Percentiles rank a stretch among this genome's conserved stretches.
Conservation (phyloP, 768 basidiomycete genomes). For the Amanita pseudoporphyria region DNA sequence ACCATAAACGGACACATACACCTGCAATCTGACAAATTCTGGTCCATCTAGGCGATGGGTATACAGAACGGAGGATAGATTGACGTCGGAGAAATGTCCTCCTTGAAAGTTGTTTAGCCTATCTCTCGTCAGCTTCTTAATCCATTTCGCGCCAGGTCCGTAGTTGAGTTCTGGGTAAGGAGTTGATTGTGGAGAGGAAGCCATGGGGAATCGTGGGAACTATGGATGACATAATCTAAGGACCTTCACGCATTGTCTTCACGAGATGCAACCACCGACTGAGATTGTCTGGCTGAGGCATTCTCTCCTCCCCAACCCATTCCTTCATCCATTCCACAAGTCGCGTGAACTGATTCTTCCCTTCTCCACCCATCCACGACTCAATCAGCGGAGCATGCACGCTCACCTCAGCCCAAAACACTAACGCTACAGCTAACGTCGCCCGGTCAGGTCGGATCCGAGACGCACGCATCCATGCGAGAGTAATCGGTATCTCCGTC, state of each 20-base stretch:
- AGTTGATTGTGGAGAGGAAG: neutral
- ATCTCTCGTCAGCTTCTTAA: slow-evolving; percentile 59
- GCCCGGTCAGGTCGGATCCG: slow-evolving; percentile 38
- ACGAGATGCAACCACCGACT: slow-evolving; percentile 24
- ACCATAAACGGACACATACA: slow-evolving; percentile 24
- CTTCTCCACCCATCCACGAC: slow-evolving; percentile 24
- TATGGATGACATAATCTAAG: too few relatives aligned
- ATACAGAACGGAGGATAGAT: slow-evolving; percentile 75
- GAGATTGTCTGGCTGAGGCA: slow-evolving; percentile 31
- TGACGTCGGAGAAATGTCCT: slow-evolving; percentile 74
- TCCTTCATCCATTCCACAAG: slow-evolving; percentile 43
- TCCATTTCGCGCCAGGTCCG: slow-evolving; percentile 67
- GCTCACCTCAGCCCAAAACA: slow-evolving; percentile 66
- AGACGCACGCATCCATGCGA: slow-evolving; percentile 69
- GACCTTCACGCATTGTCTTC: slow-evolving; percentile 20
- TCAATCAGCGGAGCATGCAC: slow-evolving; percentile 52
- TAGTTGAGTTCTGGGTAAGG: slow-evolving; percentile 52
- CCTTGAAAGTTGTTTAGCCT: slow-evolving; percentile 57
- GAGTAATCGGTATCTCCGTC: slow-evolving; percentile 51
- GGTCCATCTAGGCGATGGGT: slow-evolving; percentile 58
- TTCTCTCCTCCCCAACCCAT: slow-evolving; percentile 43
- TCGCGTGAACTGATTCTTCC: slow-evolving; percentile 31
- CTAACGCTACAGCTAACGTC: slow-evolving; percentile 53
- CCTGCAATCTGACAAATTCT: slow-evolving; percentile 65
- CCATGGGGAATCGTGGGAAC: too few relatives aligned